phyloP scores from a whole-genome alignment of 352 stramenopile species.

The Phytopythium boreale region DNA sequence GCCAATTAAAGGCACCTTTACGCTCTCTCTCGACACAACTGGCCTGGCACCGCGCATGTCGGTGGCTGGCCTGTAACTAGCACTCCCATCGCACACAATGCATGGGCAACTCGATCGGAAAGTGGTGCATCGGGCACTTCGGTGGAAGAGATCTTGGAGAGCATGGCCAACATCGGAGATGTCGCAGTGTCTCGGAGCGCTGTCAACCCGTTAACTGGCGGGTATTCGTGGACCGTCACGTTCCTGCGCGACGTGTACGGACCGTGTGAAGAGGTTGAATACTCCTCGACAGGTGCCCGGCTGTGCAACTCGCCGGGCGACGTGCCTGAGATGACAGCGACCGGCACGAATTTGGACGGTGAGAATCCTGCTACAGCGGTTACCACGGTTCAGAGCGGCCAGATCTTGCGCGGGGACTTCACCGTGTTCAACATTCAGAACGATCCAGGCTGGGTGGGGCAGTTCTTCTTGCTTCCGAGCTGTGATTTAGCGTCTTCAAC shows the following conservation, averaged over 20 bases:
- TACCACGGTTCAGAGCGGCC: constrained; percentile 42
- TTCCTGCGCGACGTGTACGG: constrained; percentile 89
- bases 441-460: constrained; percentile 54
- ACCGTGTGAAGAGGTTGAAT: constrained; percentile 63
- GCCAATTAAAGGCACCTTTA: constrained; percentile 92
- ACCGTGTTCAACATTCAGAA: constrained; percentile 81
- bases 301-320: constrained; percentile 93
- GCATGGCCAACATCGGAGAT: constrained; percentile 93
- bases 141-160: constrained; percentile 95
- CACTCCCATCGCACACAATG: constrained; percentile 90
- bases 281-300: constrained; percentile 32
- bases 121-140: constrained; percentile 90
- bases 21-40: constrained; percentile 83
- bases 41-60: constrained; percentile 59
- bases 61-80: constrained; percentile 64
- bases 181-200: constrained; percentile 86
- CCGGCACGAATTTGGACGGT: constrained; percentile 23
- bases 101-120: constrained; percentile 80
- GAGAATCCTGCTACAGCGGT: constrained; percentile 26
- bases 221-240: constrained; percentile 94
- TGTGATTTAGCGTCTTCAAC: constrained; percentile 16
- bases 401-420: constrained; percentile 88
- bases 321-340: constrained; percentile 78
- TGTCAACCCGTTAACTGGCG: constrained; percentile 87
- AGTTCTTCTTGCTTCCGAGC: constrained; percentile 35